Evolutionary conservation across 2,329 filamentous ascomycete genomes (phyloP).

Genomic region (Aspergillus neoniger): DNA sequence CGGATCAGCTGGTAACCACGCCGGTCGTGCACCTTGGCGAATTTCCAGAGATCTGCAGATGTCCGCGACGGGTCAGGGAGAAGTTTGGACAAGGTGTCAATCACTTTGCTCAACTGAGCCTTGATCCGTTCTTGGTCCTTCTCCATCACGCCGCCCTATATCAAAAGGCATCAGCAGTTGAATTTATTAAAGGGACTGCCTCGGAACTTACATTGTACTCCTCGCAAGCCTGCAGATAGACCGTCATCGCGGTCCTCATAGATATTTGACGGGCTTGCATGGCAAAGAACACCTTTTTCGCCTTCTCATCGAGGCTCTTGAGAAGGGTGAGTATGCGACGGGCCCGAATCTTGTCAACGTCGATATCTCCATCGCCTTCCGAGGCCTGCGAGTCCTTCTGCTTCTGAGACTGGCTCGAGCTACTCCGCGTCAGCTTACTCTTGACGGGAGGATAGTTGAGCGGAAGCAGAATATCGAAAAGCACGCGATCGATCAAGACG

Average conservation of each 20-base stretch:
- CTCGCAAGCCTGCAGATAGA: constrained; percentile 83
- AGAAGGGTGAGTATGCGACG: constrained; percentile 83
- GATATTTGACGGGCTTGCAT: constrained; percentile 77
- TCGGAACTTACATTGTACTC: constrained; percentile 65
- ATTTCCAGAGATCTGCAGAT: constrained; percentile 78
- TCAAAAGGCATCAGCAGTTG: not conserved
- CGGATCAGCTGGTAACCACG: constrained; percentile 86
- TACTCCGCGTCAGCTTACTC: constrained; percentile 47
- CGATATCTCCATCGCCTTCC: constrained; percentile 41
- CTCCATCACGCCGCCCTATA: constrained; percentile 71
- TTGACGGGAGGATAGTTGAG: constrained; percentile 79
- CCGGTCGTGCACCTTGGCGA: constrained; percentile 87
- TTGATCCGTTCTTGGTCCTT: constrained; percentile 67
- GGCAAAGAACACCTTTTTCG: constrained; percentile 85
- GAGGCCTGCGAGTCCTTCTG: constrained; percentile 39
- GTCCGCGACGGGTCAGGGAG: constrained; percentile 75
- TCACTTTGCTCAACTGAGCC: constrained; percentile 68
- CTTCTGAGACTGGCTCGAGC: constrained; percentile 60
- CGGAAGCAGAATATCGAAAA: constrained; percentile 87
- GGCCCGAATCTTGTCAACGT: constrained; percentile 67
- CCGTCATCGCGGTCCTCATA: constrained; percentile 70
- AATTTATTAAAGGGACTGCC: not conserved
- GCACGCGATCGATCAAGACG: constrained; percentile 76
- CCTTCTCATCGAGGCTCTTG: constrained; percentile 72
- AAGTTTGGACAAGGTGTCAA: constrained; percentile 71